A percentile compares a stretch with the other conserved stretches of the same genome.
These are phyloP conservation scores for Leccinum variicolor DNA, from an alignment of 768 basidiomycete species.

Conservation along the genomic window DNA sequence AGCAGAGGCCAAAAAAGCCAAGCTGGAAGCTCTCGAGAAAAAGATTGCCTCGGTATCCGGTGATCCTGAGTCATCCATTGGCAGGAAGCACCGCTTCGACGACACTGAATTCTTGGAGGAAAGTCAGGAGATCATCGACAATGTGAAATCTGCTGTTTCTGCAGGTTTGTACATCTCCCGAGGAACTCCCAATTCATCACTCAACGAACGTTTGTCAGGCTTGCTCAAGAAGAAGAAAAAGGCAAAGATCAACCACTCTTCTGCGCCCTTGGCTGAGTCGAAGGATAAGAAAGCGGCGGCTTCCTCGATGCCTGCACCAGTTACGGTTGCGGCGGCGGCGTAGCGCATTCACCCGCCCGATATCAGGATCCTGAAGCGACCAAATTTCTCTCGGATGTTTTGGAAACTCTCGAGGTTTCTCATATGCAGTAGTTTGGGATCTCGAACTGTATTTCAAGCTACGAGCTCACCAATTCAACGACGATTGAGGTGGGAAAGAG, in stretches of 20 bases:
- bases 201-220: conserved; percentile 40
- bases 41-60: conserved; percentile 49
- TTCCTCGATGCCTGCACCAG: background rate
- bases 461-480: no score
- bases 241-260: conserved; percentile 42
- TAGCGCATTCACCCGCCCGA: conserved; percentile 6
- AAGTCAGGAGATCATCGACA: conserved; percentile 85
- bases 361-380: background rate
- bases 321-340: conserved; percentile 15
- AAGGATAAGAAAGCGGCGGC: background rate
- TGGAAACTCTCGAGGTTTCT: no score
- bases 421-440: no score
- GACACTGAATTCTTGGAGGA: conserved; percentile 92
- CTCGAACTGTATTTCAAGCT: no score
- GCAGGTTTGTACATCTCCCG: conserved; percentile 50
- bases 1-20: conserved; percentile 73
- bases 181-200: background rate
- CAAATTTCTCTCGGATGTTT: background rate
- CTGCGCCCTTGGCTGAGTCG: conserved; percentile 10
- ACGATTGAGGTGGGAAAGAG: no score
- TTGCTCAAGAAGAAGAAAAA: conserved; percentile 78
- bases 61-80: conserved; percentile 49
- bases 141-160: conserved; percentile 86
- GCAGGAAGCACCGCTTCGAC: conserved; percentile 87
- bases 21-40: conserved; percentile 81